Base-by-base conservation (phyloP, 2,329 filamentous ascomycete genomes). In the Incumbomyces lentus region DNA sequence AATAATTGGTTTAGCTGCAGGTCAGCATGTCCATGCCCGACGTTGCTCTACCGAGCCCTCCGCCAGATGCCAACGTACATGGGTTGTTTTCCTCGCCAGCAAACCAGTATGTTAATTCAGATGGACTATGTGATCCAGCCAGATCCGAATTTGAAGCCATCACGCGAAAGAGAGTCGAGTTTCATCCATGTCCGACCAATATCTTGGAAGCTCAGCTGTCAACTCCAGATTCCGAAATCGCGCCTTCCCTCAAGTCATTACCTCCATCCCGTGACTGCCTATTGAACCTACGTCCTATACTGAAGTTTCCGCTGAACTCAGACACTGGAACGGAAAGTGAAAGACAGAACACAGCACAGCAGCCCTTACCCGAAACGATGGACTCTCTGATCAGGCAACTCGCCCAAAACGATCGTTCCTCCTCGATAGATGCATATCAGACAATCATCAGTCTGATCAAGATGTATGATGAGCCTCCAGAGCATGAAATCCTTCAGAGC, bases 381-480 rank as follows among this genome's bases (percentile, higher is more conserved):
- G 85, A 94, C 56, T 93, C 86, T 1, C 79, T 87, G 4, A 75
- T 87, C 31, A 82, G 86, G 64, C 84, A 92, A 64, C 74, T 98
- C 40, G 84, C 83, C 32, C 81, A 84, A 17, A 71, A 79, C 26
- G 84, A 88, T 55, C 74, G 82, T 44, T 76, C 80, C 48, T 81
- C 79, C 11, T 83, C 83, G 55, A 66, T 92, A 29, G 92, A 98
- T 66, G 86, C 89, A 40, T 96, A 98, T 59, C 80, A 82, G 61
- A 84, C 84, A 58, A 71, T 98, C 37, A 78, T 83, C 29, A 76
- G 80, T 30, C 81, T 82, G 3, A 70, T 95, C 56, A 85, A 86
- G 61, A 76, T 83, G 5, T 95, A 90, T 48, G 86, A 89, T 52
- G 84, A 86, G 55, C 68, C 93, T 12, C 88, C 88, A 0, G 83